A percentile compares a stretch with the other conserved stretches of the same genome.
These are phyloP conservation scores for Nakataea oryzae DNA, from an alignment of 2,329 filamentous ascomycete genomes.

Conservation along the genomic window DNA sequence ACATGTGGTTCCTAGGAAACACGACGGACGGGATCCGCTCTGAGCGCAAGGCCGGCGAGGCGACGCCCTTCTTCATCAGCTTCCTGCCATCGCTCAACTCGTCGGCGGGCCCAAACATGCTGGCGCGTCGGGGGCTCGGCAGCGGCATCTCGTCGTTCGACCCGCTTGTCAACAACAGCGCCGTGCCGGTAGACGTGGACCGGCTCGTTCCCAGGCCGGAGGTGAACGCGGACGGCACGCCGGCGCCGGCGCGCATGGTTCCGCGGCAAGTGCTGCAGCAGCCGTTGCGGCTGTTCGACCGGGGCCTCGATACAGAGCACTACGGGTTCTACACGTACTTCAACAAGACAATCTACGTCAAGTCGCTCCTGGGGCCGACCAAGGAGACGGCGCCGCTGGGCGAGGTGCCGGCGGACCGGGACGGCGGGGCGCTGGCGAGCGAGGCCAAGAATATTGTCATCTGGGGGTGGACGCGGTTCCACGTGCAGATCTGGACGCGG, in stretches of 20 bases:
- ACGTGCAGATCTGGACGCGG: constrained; percentile 57
- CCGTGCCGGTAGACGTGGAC: not conserved
- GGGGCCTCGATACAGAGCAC: constrained; percentile 69
- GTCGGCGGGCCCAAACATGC: constrained; percentile 15
- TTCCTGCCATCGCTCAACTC: constrained; percentile 41
- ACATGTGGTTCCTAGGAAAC: constrained; percentile 75
- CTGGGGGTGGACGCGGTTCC: constrained; percentile 49
- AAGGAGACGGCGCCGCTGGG: constrained; percentile 27
- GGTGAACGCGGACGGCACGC: constrained; percentile 57
- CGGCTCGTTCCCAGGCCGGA: constrained; percentile 51
- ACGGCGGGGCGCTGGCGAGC: constrained; percentile 41
- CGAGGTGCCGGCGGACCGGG: constrained; percentile 34
- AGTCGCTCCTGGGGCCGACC: constrained; percentile 41
- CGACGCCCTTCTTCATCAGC: constrained; percentile 81
- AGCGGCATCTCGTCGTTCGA: constrained; percentile 9
- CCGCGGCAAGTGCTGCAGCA: constrained; percentile 58
- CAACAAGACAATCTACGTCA: constrained; percentile 75
- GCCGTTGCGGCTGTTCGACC: constrained; percentile 76
- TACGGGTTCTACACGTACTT: constrained; percentile 94
- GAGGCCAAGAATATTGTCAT: constrained; percentile 47
- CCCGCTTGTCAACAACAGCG: constrained; percentile 6
- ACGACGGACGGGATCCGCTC: constrained; percentile 66
- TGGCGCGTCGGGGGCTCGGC: constrained; percentile 17
- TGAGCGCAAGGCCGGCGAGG: constrained; percentile 66
- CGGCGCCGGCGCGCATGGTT: constrained; percentile 61